Conservation (phyloP, 352 stramenopile genomes). For the Phytophthora sp. region DNA sequence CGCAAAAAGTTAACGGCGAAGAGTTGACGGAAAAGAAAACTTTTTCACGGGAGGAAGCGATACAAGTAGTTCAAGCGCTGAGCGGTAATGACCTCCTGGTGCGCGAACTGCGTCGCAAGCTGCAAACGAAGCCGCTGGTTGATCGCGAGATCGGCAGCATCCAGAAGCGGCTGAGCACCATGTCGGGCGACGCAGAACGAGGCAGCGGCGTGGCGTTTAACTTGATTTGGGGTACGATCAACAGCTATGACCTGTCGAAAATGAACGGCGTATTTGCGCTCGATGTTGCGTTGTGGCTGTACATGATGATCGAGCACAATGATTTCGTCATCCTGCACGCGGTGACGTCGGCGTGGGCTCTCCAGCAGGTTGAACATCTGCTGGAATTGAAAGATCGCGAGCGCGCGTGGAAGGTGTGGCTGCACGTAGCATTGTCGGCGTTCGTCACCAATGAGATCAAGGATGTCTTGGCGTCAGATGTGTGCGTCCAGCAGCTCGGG, state of each 20-base stretch:
- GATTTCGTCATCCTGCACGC: slow-evolving; percentile 50
- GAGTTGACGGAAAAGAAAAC: slow-evolving; percentile 26
- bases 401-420: slow-evolving; percentile 42
- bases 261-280: slow-evolving; percentile 42
- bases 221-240: slow-evolving; percentile 33
- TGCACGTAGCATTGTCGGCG: slow-evolving; percentile 43
- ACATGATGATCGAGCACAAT: slow-evolving; percentile 44
- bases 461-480: slow-evolving; percentile 28
- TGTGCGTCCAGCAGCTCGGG: slow-evolving; percentile 34
- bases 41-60: slow-evolving; percentile 28
- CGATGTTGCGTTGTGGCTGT: slow-evolving; percentile 46
- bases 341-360: slow-evolving; percentile 44
- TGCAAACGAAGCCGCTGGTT: slow-evolving; percentile 31
- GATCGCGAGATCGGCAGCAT: slow-evolving; percentile 30
- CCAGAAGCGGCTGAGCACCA: slow-evolving; percentile 35
- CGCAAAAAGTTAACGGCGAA: slow-evolving; percentile 8
- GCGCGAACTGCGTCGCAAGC: slow-evolving; percentile 32
- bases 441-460: slow-evolving; percentile 39
- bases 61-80: slow-evolving; percentile 27
- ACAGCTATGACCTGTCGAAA: slow-evolving; percentile 41
- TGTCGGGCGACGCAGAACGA: slow-evolving; percentile 35
- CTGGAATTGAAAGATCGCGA: slow-evolving; percentile 32
- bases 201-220: slow-evolving; percentile 36
- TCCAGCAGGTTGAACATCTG: slow-evolving; percentile 46
- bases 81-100: slow-evolving; percentile 31